Base-by-base conservation (phyloP, 129 eudicot species). In the Flaveria bidentis region DNA sequence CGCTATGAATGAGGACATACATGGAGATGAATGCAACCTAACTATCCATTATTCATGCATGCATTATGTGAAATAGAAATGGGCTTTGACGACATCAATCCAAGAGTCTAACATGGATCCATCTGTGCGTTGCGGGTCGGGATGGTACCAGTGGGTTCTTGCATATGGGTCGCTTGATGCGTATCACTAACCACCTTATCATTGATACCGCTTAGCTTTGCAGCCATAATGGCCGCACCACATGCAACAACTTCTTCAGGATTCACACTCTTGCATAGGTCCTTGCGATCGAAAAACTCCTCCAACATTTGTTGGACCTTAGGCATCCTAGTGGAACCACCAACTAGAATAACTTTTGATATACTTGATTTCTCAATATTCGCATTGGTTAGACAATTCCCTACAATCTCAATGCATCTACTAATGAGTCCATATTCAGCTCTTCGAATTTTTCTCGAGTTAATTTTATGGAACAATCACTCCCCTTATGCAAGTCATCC, bases 251-350 rank as follows among this genome's bases (percentile, higher is more conserved):
- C 76, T 17, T 73, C 69, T 42, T 73, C 78, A 14, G 78, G 78
- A 18, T 73, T 58, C 69, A 73, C 44, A 1, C 69, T 73, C 69
- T 58, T 73, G 45, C 75, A 71, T 28, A 70, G 20, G 45, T 49
- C 61, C 56, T 74, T 74, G 2, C 6, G 20, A 18, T 62, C 13
- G 11, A 75, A 75, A 46, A 45, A 28, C 46, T 75, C 61, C 1
- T n/a, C 71, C 68, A 75, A 46, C 79, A 75, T 61, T 13, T 4
- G 6, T 14, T 67, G 81, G 26, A 77, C 68, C 13, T 55, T 77
- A 2, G 81, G 81, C 36, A 77, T 77, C 57, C 75, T 77, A 36
- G 81, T 77, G 1, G 81, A 77, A 2, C 81, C 81, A 68, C 81
- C 81, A n/a, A 77, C 81, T 2, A 77, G 73, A 66, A 76, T 16